phyloP scores from a whole-genome alignment of 2,329 filamentous ascomycete genomes.

The Ceratocystis colombiana region DNA sequence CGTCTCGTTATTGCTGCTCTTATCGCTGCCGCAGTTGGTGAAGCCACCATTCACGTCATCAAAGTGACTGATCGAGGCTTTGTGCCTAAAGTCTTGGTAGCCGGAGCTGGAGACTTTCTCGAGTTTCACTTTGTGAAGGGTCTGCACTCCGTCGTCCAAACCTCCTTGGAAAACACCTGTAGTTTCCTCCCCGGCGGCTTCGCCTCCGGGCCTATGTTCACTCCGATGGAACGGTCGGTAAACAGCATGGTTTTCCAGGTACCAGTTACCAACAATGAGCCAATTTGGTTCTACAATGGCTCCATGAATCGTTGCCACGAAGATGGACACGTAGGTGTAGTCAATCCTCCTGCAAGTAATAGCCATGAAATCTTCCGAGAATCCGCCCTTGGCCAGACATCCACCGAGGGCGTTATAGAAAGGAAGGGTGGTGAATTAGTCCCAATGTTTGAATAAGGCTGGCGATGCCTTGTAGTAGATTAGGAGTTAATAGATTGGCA shows the following conservation, averaged over 20 bases:
- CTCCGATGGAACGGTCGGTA: background rate
- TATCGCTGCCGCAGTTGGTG: too few species aligned
- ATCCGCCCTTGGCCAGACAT: too few species aligned
- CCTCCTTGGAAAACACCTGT: slow-evolving; percentile 37
- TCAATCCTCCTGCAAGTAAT: slow-evolving; percentile 22
- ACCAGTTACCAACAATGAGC: slow-evolving; percentile 11
- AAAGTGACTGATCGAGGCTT: too few species aligned
- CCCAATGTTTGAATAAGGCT: too few species aligned
- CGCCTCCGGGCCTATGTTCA: background rate
- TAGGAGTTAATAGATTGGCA: too few species aligned
- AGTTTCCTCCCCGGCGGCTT: slow-evolving; percentile 30
- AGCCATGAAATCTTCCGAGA: too few species aligned
- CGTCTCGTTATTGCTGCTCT: too few species aligned
- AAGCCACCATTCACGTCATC: too few species aligned
- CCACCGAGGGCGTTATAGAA: too few species aligned
- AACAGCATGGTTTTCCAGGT: slow-evolving; percentile 33
- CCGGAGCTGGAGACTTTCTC: background rate
- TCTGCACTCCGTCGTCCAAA: background rate
- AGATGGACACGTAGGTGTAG: slow-evolving; percentile 25
- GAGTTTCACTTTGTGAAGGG: background rate
- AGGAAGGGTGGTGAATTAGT: too few species aligned
- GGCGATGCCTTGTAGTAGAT: too few species aligned
- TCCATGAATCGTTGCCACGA: slow-evolving; percentile 27
- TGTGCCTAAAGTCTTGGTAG: background rate
- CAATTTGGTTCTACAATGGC: slow-evolving; percentile 13